phyloP scores from a whole-genome alignment of 2,329 filamentous ascomycete genomes.

The Pseudogymnoascus sp. region DNA sequence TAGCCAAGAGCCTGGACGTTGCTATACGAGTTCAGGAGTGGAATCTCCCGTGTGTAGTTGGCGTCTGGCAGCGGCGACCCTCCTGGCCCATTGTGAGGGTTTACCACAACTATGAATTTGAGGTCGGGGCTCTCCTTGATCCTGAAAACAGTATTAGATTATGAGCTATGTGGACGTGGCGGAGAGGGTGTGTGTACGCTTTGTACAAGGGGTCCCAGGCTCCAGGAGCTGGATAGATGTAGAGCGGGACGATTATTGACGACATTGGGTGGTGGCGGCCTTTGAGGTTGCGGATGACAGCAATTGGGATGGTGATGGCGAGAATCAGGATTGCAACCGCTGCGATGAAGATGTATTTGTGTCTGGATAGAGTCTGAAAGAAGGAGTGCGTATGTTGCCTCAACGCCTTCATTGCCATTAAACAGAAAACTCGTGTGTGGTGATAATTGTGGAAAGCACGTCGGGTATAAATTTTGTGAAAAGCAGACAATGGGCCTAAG shows the following conservation, averaged over 20 bases:
- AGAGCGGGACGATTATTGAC: constrained; percentile 39
- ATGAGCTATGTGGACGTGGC: no score
- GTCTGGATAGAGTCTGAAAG: no score
- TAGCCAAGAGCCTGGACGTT: constrained; percentile 36
- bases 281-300: constrained; percentile 28
- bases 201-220: constrained; percentile 38
- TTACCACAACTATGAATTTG: constrained; percentile 24
- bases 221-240: constrained; percentile 38
- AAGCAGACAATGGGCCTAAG: no score
- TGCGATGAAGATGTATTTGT: no score
- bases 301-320: constrained; percentile 20
- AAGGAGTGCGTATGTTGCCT: no score
- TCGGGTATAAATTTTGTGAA: no score
- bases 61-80: constrained; percentile 23
- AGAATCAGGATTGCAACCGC: no score
- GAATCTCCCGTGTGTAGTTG: constrained; percentile 29
- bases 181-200: constrained; percentile 29
- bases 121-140: constrained; percentile 9
- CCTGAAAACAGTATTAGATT: no score
- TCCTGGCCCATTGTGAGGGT: constrained; percentile 28
- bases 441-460: no score
- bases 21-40: constrained; percentile 29
- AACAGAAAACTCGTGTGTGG: no score
- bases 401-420: no score
- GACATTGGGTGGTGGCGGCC: constrained; percentile 30